phyloP scores from a whole-genome alignment of 1,284 basidiomycete species.

The Moesziomyces aphidis region DNA sequence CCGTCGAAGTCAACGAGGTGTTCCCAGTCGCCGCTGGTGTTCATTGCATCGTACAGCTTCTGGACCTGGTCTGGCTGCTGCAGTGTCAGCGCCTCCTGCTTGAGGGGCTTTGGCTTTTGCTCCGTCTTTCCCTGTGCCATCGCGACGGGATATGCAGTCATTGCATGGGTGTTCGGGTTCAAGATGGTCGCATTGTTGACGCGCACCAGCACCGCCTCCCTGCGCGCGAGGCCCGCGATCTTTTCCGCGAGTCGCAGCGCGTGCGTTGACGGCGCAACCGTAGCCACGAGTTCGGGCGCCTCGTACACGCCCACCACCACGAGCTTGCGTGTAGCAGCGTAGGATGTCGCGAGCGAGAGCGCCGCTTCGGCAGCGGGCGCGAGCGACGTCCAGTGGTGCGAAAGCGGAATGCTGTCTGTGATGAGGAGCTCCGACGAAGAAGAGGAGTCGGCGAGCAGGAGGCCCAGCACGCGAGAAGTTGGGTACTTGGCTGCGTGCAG shows the following conservation, averaged over 20 bases:
- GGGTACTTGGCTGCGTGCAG: conserved; percentile 48
- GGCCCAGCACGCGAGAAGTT: conserved; percentile 34
- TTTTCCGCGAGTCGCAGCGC: conserved; percentile 36
- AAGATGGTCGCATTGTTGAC: conserved; percentile 42
- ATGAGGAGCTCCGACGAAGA: conserved; percentile 10
- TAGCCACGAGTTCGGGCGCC: conserved; percentile 33
- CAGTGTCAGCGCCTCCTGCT: conserved; percentile 13
- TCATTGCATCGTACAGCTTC: conserved; percentile 21
- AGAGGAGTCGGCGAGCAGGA: conserved; percentile 25
- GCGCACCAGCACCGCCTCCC: conserved; percentile 25
- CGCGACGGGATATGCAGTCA: conserved; percentile 20
- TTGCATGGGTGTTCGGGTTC: conserved; percentile 3
- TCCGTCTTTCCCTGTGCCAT: conserved; percentile 4
- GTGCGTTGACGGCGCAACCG: conserved; percentile 25
- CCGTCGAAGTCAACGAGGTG: conserved; percentile 42
- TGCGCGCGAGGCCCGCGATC: conserved; percentile 15
- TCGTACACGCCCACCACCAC: conserved; percentile 39
- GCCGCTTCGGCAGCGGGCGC: conserved; percentile 44
- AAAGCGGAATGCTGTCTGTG: conserved; percentile 33
- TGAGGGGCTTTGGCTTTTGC: conserved; percentile 22
- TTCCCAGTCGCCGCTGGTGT: conserved; percentile 24
- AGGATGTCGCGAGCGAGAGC: conserved; percentile 25
- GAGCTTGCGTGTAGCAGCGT: conserved; percentile 21
- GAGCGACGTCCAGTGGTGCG: conserved; percentile 48
- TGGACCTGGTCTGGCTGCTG: conserved; percentile 9